Evolutionary conservation across 1,139 yeast genomes (phyloP).

Genomic region (Saccharomyces hybrid): DNA sequence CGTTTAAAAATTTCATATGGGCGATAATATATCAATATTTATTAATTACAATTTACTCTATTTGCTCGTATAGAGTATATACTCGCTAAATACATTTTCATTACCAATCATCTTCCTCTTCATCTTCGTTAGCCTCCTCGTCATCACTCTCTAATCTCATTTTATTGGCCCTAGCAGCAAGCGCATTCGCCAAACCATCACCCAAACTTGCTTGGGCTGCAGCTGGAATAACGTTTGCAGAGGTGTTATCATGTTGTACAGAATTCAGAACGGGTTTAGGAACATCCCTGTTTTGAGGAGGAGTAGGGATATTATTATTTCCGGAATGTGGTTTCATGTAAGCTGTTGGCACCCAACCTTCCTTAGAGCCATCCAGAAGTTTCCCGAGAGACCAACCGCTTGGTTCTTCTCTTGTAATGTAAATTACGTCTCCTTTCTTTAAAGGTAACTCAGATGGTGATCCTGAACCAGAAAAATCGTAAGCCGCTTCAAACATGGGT

Average conservation of each 20-base stretch:
- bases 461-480: conserved; percentile 87
- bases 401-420: conserved; percentile 58
- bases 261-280: conserved; percentile 7
- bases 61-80: background rate
- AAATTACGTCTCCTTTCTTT: conserved; percentile 64
- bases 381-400: conserved; percentile 95
- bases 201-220: conserved; percentile 58
- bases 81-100: conserved; percentile 26
- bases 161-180: conserved; percentile 76
- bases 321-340: conserved; percentile 46
- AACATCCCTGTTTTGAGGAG: conserved; percentile 31
- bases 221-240: conserved; percentile 28
- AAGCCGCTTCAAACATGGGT: conserved; percentile 81
- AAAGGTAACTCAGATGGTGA: conserved; percentile 75
- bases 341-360: conserved; percentile 97
- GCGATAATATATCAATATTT: background rate
- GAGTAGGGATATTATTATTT: conserved; percentile 30
- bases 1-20: background rate
- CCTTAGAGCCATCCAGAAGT: conserved; percentile 61
- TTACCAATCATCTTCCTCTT: conserved; percentile 46
- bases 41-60: background rate
- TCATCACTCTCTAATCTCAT: conserved; percentile 68
- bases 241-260: conserved; percentile 44
- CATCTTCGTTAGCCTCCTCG: conserved; percentile 58
- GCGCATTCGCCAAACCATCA: conserved; percentile 84